Conservation (phyloP, 768 basidiomycete genomes). For the Termitomyces sp. region DNA sequence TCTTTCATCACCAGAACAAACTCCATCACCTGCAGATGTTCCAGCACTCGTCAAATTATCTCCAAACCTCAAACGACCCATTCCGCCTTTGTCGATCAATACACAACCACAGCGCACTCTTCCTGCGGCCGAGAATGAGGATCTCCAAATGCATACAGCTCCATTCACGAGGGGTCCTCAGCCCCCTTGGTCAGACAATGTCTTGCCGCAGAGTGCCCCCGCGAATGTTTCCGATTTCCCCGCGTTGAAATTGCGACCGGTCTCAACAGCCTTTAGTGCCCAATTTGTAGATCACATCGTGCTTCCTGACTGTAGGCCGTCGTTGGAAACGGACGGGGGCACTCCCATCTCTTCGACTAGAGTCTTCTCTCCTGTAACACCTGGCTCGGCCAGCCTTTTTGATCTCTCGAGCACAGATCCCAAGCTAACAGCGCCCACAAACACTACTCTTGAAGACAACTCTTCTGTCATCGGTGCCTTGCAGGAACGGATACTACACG, state of each 20-base stretch:
- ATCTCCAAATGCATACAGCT: conserved; percentile 20
- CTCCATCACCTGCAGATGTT: conserved; percentile 2
- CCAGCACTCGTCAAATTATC: conserved; percentile 3
- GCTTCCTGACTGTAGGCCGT: conserved; percentile 25
- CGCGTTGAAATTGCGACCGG: conserved; percentile 63
- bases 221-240: conserved; percentile 59
- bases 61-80: conserved; percentile 28
- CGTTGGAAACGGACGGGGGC: conserved; percentile 36
- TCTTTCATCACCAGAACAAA: conserved; percentile 11
- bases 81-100: conserved; percentile 39
- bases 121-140: conserved; percentile 17
- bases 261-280: conserved; percentile 71
- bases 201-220: conserved; percentile 57
- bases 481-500: conserved; percentile 53
- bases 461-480: conserved; percentile 43
- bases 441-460: conserved; percentile 32
- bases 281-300: conserved; percentile 54
- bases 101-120: conserved; percentile 23
- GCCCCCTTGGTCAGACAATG: conserved; percentile 21
- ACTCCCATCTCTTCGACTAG: conserved; percentile 48
- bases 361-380: conserved; percentile 35
- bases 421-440: conserved; percentile 14
- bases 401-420: conserved; percentile 24
- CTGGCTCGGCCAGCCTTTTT: conserved; percentile 13
- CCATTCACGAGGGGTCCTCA: conserved; percentile 5